Base-by-base conservation (phyloP, 176 grass and related monocot genomes). In the Typha latifolia region DNA sequence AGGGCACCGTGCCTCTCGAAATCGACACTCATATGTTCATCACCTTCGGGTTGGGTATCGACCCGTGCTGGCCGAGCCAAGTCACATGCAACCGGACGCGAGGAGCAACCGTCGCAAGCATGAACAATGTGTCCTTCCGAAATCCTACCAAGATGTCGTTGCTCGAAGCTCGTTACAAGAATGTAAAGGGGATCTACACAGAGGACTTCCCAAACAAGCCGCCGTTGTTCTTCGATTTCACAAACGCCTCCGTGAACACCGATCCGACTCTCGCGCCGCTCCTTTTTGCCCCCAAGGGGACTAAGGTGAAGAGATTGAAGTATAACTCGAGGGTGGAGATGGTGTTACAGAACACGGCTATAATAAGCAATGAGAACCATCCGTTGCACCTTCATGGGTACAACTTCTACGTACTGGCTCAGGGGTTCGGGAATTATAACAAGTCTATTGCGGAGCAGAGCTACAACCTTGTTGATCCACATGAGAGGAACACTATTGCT, bases 311-410 rank as follows among this genome's bases (percentile, higher is more conserved):
- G 79, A 71, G 26, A 49, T 2, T 88, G 31, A 29, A 55, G 74
- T 88, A 75, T 67, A 78, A 85, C 55, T 50, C 79, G 27, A 80
- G 73, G 71, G 85, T 93, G 62, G 79, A 88, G 85, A 47, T 85
- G 62, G 85, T 93, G 76, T 79, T 83, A 69, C 85, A 88, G 76
- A 82, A 83, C 76, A 93, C 85, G 20, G 82, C 85, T 49, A 51
- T 88, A 64, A 29, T 88, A 10, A 69, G 49, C n/a, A n/a, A n/a
- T n/a, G 85, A 93, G 70, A 93, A 73, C 90, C 90, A 93, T 69
- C 85, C 85, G 16, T 55, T 93, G 49, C 91, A 88, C 57, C 61
- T 88, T 19, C 82, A 93, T 23, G 85, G 82, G 8, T 85, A 66
- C 71, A 81, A 88, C 72, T 88, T 93, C 76, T 86, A 78, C 63